A percentile compares a stretch with the other conserved stretches of the same genome.
Conservation (phyloP, 2,329 filamentous ascomycete genomes). For the Neoscytalidium dimidiatum region DNA sequence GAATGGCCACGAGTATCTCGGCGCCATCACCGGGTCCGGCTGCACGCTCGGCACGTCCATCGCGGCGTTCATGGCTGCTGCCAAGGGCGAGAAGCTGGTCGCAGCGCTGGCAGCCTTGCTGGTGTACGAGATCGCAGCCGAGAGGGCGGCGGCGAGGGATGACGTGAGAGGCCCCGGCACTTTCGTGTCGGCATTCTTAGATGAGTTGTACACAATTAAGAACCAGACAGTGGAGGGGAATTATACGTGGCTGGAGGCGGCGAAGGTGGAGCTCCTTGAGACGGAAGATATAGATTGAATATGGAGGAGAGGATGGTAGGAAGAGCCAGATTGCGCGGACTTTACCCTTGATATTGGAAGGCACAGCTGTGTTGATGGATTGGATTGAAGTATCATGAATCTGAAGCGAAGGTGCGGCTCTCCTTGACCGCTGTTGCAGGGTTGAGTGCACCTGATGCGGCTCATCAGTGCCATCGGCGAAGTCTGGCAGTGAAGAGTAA, state of each 20-base stretch:
- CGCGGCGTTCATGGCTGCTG: conserved; percentile 71
- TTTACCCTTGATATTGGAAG: background rate
- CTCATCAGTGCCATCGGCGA: no score
- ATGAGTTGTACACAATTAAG: conserved; percentile 55
- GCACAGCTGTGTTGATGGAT: background rate
- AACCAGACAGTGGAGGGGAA: background rate
- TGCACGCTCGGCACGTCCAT: conserved; percentile 84
- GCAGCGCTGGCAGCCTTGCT: conserved; percentile 73
- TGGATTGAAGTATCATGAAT: background rate
- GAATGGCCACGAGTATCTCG: conserved; percentile 76
- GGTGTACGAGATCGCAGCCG: conserved; percentile 77
- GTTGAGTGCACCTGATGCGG: no score
- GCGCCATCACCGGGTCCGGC: conserved; percentile 71
- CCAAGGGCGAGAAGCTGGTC: conserved; percentile 64
- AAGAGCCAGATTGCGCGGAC: no score
- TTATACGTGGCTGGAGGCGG: background rate
- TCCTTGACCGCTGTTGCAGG: no score
- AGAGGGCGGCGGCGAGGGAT: conserved; percentile 58
- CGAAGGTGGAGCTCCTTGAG: background rate
- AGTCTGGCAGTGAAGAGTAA: no score
- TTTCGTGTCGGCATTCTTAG: conserved; percentile 83
- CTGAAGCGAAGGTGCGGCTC: no score
- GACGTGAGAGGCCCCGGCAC: conserved; percentile 79
- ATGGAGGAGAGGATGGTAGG: background rate
- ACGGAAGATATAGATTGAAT: background rate